Evolutionary conservation across 306 rosid genomes (phyloP).

Genomic region (Prunus salicina): DNA sequence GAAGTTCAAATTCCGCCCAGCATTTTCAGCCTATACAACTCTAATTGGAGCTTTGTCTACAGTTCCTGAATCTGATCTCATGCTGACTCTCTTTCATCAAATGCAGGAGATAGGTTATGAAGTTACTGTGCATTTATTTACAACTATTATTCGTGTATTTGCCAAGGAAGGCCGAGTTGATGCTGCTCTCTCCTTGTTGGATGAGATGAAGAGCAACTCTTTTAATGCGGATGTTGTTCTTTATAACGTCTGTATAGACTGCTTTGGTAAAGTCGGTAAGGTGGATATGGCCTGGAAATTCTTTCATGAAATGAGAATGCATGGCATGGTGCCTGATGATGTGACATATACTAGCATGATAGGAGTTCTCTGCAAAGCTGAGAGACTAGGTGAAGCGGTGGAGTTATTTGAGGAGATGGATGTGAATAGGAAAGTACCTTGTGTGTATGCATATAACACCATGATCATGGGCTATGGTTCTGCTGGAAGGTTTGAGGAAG

Average conservation of each 20-base stretch:
- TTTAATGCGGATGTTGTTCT: constrained; percentile 72
- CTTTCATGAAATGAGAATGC: constrained; percentile 85
- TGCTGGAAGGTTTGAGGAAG: constrained; percentile 84
- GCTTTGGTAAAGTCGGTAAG: constrained; percentile 87
- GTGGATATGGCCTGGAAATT: constrained; percentile 99
- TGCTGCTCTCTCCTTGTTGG: constrained; percentile 88
- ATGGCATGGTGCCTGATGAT: constrained; percentile 69
- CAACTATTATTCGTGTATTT: constrained; percentile 79
- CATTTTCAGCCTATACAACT: constrained; percentile 84
- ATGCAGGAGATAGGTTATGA: constrained; percentile 98
- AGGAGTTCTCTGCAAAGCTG: constrained; percentile 92
- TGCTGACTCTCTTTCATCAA: constrained; percentile 71
- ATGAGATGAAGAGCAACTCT: constrained; percentile 83
- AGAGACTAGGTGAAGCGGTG: constrained; percentile 69
- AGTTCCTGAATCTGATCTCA: constrained; percentile 48
- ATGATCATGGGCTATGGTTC: constrained; percentile 98
- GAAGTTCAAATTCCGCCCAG: constrained; percentile 89
- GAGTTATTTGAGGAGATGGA: constrained; percentile 80
- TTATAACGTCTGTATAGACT: constrained; percentile 87
- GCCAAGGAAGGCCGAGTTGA: constrained; percentile 75
- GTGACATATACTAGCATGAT: constrained; percentile 91
- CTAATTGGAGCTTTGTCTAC: constrained; percentile 78
- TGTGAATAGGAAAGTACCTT: constrained; percentile 69
- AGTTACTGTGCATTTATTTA: constrained; percentile 72
- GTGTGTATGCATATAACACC: constrained; percentile 95